A percentile compares a stretch with the other conserved stretches of the same genome.
These are phyloP conservation scores for Aspergillus sclerotioniger DNA, from an alignment of 495 filamentous ascomycete genomes.

Conservation along the genomic window DNA sequence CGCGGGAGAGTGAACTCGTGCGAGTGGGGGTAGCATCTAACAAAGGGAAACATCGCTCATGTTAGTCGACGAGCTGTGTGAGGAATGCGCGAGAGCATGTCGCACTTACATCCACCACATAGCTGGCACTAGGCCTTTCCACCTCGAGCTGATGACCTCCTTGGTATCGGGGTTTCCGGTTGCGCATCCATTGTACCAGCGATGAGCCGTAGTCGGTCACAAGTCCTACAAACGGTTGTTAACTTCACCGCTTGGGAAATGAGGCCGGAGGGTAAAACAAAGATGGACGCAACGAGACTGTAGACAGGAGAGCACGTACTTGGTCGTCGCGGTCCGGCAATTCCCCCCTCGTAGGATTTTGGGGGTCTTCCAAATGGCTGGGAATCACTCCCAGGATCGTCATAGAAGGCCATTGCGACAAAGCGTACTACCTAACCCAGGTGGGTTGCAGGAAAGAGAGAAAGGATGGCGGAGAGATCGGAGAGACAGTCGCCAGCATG, in stretches of 20 bases:
- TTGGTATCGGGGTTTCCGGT: conserved; percentile 73
- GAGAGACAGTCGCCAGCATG: conserved; percentile 13
- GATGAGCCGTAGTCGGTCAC: conserved; percentile 96
- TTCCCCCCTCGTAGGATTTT: conserved; percentile 39
- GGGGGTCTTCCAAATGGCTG: conserved; percentile 32
- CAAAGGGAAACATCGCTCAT: background rate
- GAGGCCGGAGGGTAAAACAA: background rate
- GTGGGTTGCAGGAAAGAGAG: conserved; percentile 6
- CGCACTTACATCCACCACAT: conserved; percentile 77
- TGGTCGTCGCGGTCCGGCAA: conserved; percentile 41
- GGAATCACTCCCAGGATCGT: conserved; percentile 39
- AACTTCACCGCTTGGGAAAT: background rate
- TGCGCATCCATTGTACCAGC: conserved; percentile 88
- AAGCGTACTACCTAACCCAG: conserved; percentile 2
- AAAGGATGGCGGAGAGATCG: conserved; percentile 11
- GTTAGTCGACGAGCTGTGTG: background rate
- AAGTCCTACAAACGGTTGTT: conserved; percentile 43
- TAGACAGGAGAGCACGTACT: conserved; percentile 29
- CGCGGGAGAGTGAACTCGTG: conserved; percentile 65
- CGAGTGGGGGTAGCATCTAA: conserved; percentile 84
- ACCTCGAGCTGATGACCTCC: conserved; percentile 64
- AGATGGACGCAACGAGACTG: background rate
- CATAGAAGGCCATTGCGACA: conserved; percentile 42
- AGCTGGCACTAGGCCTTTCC: conserved; percentile 83
- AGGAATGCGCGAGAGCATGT: background rate